A percentile compares a stretch with the other conserved stretches of the same genome.
phyloP scores from a whole-genome alignment of 228 moss, liverwort and hornwort species.

The Sphagnum magellanicum region DNA sequence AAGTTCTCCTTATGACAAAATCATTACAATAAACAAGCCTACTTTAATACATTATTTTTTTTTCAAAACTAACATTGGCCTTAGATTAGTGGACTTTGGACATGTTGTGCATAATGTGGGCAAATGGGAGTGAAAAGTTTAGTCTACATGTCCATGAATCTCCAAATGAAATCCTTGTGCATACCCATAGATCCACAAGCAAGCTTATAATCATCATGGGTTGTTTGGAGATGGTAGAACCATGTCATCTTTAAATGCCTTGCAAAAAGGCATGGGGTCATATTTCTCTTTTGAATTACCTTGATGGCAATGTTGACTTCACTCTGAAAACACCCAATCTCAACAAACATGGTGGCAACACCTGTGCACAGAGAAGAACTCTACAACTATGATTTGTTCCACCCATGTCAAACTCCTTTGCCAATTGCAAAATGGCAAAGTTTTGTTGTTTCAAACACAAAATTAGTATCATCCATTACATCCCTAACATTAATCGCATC shows the following conservation, averaged over 20 bases:
- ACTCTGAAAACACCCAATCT: conserved; percentile 33
- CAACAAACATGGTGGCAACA: conserved; percentile 18
- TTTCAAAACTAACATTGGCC: too few species aligned
- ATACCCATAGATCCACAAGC: conserved; percentile 37
- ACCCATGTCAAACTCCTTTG: conserved; percentile 51
- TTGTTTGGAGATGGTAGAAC: conserved; percentile 35
- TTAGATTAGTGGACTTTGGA: too few species aligned
- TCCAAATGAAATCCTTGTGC: conserved; percentile 31
- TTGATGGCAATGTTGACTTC: conserved; percentile 40
- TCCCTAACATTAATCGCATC: conserved; percentile 51
- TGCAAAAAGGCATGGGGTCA: conserved; percentile 35
- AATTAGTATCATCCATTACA: conserved; percentile 51
- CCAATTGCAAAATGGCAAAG: conserved; percentile 43
- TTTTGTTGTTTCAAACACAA: conserved; percentile 48
- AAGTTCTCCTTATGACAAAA: too few species aligned
- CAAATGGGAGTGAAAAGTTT: conserved; percentile 35
- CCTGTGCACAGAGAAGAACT: conserved; percentile 16
- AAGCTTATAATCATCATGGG: conserved; percentile 13
- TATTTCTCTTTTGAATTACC: conserved; percentile 32
- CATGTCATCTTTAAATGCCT: conserved; percentile 45
- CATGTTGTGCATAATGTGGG: conserved; percentile 41
- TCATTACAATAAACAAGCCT: too few species aligned
- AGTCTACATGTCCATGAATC: conserved; percentile 39
- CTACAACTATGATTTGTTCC: conserved; percentile 29
- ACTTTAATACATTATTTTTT: too few species aligned